Base-by-base conservation (phyloP, 2,329 filamentous ascomycete genomes). In the Monilinia aucupariae region DNA sequence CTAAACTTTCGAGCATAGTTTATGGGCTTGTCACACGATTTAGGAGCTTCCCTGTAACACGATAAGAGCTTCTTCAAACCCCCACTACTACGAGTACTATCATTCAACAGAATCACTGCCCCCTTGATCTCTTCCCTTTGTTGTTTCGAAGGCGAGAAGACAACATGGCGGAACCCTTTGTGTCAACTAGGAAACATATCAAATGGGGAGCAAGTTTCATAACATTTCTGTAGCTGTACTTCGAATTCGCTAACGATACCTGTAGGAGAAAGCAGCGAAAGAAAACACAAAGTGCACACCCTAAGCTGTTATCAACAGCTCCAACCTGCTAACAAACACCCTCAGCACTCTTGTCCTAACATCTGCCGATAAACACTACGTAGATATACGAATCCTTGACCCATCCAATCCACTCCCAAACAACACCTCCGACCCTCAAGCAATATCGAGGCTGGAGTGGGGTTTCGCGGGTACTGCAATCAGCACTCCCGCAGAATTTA, bases 331-430 rank as follows among this genome's bases (percentile, higher is more conserved):
- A 63, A 49, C 45, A 25, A 25, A 27, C 2, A 15, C n/a, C 34
- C 22, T 20, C 53, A 71, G 70, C 54, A 74, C 72, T 22, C 65
- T 74, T 17, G 72, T 74, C 62, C 64, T 74, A 25, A 74, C 71
- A 32, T 69, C 72, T 27, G 66, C 70, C 59, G 62, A 61, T 20
- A 68, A 68, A 58, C 65, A 71, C 64, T 74, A 69, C 60, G 65
- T 74, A 52, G 73, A 74, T 39, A 64, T 73, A 30, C 68, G 73
- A 10, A 67, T 74, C 45, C 54, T 59, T 32, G 56, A 60, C 17
- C 61, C 69, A 62, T 20, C 65, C 53, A n/a, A 15, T 15, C 39
- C 50, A 43, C 20, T 39, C 51, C 25, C 54, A 32, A 59, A 62
- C 48, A 27, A 58, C 13, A 39, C 39, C 12, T 62, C 47, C 10